Evolutionary conservation across 768 basidiomycete genomes (phyloP).

Genomic region (Trametopsis cervina): DNA sequence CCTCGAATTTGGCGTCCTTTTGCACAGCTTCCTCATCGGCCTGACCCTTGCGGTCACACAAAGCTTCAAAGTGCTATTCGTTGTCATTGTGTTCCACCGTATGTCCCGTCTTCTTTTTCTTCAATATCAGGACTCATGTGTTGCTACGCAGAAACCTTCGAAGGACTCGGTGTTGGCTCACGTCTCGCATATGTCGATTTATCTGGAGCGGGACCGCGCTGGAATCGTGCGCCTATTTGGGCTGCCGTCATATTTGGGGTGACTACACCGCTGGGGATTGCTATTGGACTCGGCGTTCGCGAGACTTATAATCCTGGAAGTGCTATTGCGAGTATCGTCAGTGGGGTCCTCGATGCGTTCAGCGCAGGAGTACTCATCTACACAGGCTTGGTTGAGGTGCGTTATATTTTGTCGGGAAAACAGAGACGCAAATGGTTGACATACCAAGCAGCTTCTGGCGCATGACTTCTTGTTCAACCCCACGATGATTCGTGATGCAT

Average conservation of each 20-base stretch:
- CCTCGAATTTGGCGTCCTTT: conserved; percentile 86
- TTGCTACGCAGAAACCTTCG: conserved; percentile 69
- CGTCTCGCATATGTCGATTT: conserved; percentile 74
- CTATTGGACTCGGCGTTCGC: conserved; percentile 76
- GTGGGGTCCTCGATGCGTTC: conserved; percentile 77
- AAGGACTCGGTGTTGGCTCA: conserved; percentile 89
- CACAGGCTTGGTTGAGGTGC: conserved; percentile 81
- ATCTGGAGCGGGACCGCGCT: conserved; percentile 30
- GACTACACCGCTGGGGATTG: conserved; percentile 82
- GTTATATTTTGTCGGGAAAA: conserved; percentile 10
- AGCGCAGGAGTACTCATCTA: conserved; percentile 87
- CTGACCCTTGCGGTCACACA: conserved; percentile 83
- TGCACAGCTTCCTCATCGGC: conserved; percentile 87
- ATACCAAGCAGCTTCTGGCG: conserved; percentile 60
- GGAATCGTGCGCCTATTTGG: conserved; percentile 47
- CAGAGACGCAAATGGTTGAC: no score
- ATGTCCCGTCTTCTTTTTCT: conserved; percentile 25
- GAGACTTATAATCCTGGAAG: conserved; percentile 76
- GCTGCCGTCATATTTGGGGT: conserved; percentile 65
- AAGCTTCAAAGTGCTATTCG: conserved; percentile 74
- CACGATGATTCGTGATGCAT: conserved; percentile 61
- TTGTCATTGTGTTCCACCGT: conserved; percentile 92
- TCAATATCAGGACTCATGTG: neutral
- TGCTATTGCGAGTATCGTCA: conserved; percentile 70
- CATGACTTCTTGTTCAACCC: conserved; percentile 93